Evolutionary conservation across 805 yeast species (phyloP).

Genomic region (Starmerella bombicola): DNA sequence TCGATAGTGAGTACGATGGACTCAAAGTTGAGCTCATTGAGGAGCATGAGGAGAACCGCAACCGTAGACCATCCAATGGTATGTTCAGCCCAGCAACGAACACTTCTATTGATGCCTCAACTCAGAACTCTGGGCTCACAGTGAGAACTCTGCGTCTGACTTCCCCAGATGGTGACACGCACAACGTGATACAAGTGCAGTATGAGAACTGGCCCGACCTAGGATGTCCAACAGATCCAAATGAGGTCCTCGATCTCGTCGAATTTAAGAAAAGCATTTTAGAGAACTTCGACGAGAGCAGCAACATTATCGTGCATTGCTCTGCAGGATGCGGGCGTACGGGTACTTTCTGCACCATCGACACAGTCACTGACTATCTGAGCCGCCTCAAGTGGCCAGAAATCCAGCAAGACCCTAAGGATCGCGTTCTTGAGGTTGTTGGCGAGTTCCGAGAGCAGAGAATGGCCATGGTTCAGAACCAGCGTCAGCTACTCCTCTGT

Average conservation of each 20-base stretch:
- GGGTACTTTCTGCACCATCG: slow-evolving; percentile 57
- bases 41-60: slow-evolving; percentile 3
- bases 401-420: slow-evolving; percentile 26
- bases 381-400: slow-evolving; percentile 8
- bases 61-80: no score
- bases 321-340: slow-evolving; percentile 98
- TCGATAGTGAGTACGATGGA: slow-evolving; percentile 39
- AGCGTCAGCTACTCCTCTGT: slow-evolving; percentile 61
- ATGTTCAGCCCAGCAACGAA: no score
- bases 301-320: slow-evolving; percentile 59
- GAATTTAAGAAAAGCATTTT: slow-evolving; percentile 35
- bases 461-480: slow-evolving; percentile 72
- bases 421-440: slow-evolving; percentile 50
- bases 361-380: slow-evolving; percentile 35
- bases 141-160: slow-evolving; percentile 37
- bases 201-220: slow-evolving; percentile 77
- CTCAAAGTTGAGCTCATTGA: slow-evolving; percentile 23
- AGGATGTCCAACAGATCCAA: slow-evolving; percentile 49
- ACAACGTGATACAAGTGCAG: slow-evolving; percentile 59
- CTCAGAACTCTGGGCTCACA: slow-evolving; percentile 10
- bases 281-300: background rate
- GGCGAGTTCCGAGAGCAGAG: slow-evolving; percentile 60
- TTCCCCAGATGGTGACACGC: slow-evolving; percentile 22
- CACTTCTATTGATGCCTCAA: slow-evolving; percentile 8
- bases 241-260: slow-evolving; percentile 49